Conservation (phyloP, 768 basidiomycete genomes). For the Mycena galericulata region DNA sequence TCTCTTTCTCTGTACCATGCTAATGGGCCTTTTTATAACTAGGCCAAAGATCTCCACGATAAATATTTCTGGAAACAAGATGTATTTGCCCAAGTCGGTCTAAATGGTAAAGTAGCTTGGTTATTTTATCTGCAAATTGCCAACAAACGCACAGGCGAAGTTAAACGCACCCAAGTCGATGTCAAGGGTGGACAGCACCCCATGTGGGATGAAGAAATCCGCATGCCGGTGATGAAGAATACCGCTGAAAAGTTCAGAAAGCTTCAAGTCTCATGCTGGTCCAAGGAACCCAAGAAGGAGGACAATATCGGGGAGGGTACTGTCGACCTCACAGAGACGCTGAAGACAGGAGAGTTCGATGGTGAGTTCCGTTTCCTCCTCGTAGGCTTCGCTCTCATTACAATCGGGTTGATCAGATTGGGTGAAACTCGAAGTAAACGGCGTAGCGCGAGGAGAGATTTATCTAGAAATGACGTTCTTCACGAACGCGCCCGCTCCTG, state of each 20-base stretch:
- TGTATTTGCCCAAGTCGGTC: constrained; percentile 77
- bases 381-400: constrained; percentile 24
- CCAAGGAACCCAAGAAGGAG: constrained; percentile 79
- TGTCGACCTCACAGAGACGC: constrained; percentile 81
- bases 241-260: constrained; percentile 64
- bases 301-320: constrained; percentile 83
- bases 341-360: constrained; percentile 92
- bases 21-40: too few species aligned
- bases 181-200: constrained; percentile 94
- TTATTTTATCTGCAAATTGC: neutral
- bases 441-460: constrained; percentile 82
- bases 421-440: constrained; percentile 70
- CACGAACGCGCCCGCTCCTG: constrained; percentile 71
- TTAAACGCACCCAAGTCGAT: constrained; percentile 78
- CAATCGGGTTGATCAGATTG: constrained; percentile 69
- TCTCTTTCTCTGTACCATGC: too few species aligned
- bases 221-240: constrained; percentile 78
- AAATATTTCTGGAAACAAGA: constrained; percentile 94
- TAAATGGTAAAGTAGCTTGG: constrained; percentile 56
- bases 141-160: constrained; percentile 54
- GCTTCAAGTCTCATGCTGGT: constrained; percentile 82
- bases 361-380: constrained; percentile 60
- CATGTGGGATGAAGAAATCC: constrained; percentile 91
- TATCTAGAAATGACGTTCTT: constrained; percentile 97
- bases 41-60: constrained; percentile 85